Base-by-base conservation (phyloP, 768 basidiomycete species). In the Albatrellus ellisii region DNA sequence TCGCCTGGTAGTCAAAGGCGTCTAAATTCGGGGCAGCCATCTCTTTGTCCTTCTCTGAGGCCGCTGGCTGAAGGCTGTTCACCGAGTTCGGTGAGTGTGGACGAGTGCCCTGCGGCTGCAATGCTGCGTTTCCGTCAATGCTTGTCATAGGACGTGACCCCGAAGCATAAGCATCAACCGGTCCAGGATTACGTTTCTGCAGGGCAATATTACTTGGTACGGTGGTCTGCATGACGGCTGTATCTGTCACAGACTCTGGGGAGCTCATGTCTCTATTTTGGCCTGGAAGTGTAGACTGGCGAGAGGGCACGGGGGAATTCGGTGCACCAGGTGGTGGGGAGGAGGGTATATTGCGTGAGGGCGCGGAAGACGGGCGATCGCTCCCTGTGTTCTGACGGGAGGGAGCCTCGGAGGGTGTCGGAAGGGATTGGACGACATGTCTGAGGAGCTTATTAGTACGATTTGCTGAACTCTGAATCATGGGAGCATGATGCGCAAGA, bases 1-100 rank as follows among this genome's bases (percentile, higher is more conserved):
- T 97, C 15, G 79, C 74, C 50, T 88, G 83, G 53, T 95, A 95
- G 56, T 95, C 89, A 53, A 99, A 89, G 2, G 72, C 69, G 56
- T 92, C 90, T 14, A 62, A 59, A 1, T 63, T 61, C 17, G 63
- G 51, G 42, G 54, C 59, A 21, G 47, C 55, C 50, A 4, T 22
- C 12, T 33, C 29, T 24, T 39, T 24, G 11, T 42, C 41, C 41
- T 26, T 42, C 18, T 42, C 41, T n/a, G 20, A 15, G 11, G 38
- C 17, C 24, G n/a, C 40, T 8, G 10, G 40, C 10, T 39, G 40
- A 33, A 12, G 34, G 18, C 29, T 41, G 44, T 15, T 29, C 28
- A 22, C 50, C 48, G 31, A 22, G 21, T n/a, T 12, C n/a, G 36
- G 36, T 4, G 36, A 38, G 2, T 21, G 36, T 17, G 36, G 24